A percentile compares a stretch with the other conserved stretches of the same genome.
These are phyloP conservation scores for Leucoagaricus sp. DNA, from an alignment of 1,284 basidiomycete genomes.

Conservation along the genomic window DNA sequence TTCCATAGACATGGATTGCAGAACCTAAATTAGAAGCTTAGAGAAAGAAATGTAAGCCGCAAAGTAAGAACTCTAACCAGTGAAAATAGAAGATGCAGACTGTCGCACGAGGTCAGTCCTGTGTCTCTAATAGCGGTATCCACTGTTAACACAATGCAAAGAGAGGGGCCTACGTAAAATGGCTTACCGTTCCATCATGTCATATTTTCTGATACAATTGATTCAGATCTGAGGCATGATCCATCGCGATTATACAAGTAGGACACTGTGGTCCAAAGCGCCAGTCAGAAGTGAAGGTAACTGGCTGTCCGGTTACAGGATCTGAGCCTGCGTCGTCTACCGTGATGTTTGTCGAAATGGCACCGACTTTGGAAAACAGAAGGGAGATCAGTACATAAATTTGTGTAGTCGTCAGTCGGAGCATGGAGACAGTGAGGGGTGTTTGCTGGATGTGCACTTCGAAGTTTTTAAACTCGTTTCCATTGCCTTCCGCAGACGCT, in stretches of 20 bases:
- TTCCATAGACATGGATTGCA: neutral
- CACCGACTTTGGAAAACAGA: no score
- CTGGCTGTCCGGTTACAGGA: neutral
- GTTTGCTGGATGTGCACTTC: no score
- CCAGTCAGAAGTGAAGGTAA: neutral
- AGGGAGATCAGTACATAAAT: no score
- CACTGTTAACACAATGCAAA: no score
- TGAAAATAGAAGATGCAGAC: neutral
- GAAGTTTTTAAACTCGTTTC: no score
- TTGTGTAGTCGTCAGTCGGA: no score
- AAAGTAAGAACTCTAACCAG: neutral
- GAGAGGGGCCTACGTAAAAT: no score
- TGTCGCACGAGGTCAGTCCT: neutral
- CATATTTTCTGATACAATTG: neutral
- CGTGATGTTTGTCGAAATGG: neutral
- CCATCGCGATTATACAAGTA: neutral
- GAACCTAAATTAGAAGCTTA: neutral
- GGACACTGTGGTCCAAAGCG: neutral
- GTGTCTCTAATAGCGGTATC: neutral
- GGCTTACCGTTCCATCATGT: neutral
- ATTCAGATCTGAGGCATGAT: neutral
- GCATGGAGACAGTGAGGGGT: no score
- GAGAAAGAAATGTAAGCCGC: neutral
- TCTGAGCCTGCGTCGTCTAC: constrained; percentile 1
- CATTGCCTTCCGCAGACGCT: no score